These are phyloP conservation scores for Tolypocladium guangdongense DNA, from an alignment of 2,329 filamentous ascomycete genomes.

Conservation along the genomic window DNA sequence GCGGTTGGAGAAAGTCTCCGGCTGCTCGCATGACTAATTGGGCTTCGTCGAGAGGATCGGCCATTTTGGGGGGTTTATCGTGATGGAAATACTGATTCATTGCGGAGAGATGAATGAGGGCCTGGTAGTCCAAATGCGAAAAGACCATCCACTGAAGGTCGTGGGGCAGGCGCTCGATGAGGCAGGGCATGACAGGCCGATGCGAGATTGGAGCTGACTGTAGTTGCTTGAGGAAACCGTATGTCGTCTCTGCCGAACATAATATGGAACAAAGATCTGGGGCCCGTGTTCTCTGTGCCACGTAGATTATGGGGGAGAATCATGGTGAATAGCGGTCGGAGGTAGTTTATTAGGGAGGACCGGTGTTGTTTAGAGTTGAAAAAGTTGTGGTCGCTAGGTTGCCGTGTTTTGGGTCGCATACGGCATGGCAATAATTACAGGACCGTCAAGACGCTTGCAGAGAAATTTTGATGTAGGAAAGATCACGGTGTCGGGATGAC, in stretches of 20 bases:
- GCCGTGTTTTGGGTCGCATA: too few species aligned
- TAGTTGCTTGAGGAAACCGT: background rate
- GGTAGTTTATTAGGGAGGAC: background rate
- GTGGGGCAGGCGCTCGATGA: too few species aligned
- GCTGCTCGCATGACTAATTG: constrained; percentile 29
- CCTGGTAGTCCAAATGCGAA: constrained; percentile 25
- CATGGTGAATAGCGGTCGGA: constrained; percentile 9
- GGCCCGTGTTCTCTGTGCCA: constrained; percentile 9
- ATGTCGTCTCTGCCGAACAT: background rate
- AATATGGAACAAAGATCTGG: constrained; percentile 1
- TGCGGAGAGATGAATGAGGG: constrained; percentile 26
- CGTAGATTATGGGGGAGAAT: constrained; percentile 15
- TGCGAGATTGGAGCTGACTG: background rate
- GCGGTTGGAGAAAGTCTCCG: constrained; percentile 27
- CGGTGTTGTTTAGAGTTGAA: too few species aligned
- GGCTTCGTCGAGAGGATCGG: constrained; percentile 23
- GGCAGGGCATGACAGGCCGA: constrained; percentile 9
- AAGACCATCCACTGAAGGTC: constrained; percentile 22
- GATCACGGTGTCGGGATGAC: too few species aligned
- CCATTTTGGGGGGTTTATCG: constrained; percentile 20
- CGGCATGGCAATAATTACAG: background rate
- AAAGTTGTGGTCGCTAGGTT: too few species aligned
- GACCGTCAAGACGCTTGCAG: background rate
- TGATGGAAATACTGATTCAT: constrained; percentile 23
- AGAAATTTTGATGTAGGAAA: background rate